A percentile compares a stretch with the other conserved stretches of the same genome.
Conservation (phyloP, 2,329 filamentous ascomycete genomes). For the Paecilomyces sp. region DNA sequence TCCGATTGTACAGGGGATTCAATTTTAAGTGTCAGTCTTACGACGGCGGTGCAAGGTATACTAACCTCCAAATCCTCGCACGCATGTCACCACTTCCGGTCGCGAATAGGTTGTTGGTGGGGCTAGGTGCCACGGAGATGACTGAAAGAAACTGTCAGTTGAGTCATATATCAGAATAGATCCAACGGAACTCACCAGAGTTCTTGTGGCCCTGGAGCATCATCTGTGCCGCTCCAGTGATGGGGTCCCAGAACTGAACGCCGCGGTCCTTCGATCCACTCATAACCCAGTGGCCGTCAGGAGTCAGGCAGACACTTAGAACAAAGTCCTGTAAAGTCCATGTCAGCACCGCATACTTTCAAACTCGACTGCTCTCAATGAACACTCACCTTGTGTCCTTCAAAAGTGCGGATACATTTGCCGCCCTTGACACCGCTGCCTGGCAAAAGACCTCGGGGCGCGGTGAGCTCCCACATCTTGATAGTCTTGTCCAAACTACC, state of each 20-base stretch:
- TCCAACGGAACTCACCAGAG: conserved; percentile 50
- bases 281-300: conserved; percentile 91
- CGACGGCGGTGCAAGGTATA: conserved; percentile 3
- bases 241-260: conserved; percentile 97
- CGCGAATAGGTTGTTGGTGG: conserved; percentile 79
- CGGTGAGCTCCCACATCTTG: conserved; percentile 95
- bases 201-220: conserved; percentile 99
- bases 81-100: conserved; percentile 97
- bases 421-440: conserved; percentile 70
- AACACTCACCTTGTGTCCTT: conserved; percentile 75
- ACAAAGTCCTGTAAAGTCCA: conserved; percentile 70
- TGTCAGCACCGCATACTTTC: conserved; percentile 4
- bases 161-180: conserved; percentile 1
- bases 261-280: conserved; percentile 95
- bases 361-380: conserved; percentile 4
- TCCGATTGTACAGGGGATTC: background rate
- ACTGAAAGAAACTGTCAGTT: conserved; percentile 45
- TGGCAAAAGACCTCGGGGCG: conserved; percentile 59
- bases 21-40: background rate
- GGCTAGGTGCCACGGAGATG: conserved; percentile 93
- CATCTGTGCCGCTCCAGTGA: conserved; percentile 86
- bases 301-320: conserved; percentile 87
- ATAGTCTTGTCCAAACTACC: conserved; percentile 97
- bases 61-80: conserved; percentile 88
- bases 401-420: conserved; percentile 93